Evolutionary conservation across 768 basidiomycete species (phyloP), one percentile per base, ranked within the genome.

Genomic region (Auriculariales sp.): DNA sequence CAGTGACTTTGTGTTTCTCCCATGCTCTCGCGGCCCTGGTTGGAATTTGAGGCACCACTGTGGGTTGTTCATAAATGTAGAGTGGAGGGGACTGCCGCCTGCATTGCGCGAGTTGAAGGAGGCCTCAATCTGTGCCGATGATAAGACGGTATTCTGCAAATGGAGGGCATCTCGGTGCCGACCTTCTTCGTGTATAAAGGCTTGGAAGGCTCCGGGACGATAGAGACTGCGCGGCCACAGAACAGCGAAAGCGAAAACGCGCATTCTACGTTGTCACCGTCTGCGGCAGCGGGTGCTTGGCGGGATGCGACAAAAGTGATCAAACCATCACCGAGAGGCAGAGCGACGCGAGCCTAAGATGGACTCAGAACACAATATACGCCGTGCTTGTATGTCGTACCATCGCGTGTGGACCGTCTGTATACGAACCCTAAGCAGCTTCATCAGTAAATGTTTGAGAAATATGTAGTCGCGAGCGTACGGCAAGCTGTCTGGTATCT

Each of bases 21-120:
- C 52, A 33, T 4, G 34, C n/a, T 7, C 49, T 11, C 17, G 53
- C 10, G 49, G 10, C 22, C 56, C 57, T 3, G 74, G 66, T 48
- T 71, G 66, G 17, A 94, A 64, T 5, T 65, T 71, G 12, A 97
- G 67, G 49, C 73, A 72, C 63, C 88, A 97, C 59, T 95, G 90
- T 0, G 93, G 93, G 59, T 97, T 98, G 46, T 76, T 63, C 79
- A 94, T 84, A 63, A 84, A 95, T 0, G 83, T 81, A 1, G 87
- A 78, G 55, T 79, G 70, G 3, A 77, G 75, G 50, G 79, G 75
- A 58, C 92, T 93, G 1, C 94, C 94, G 0, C 94, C 94, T 0
- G 87, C 75, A 27, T 78, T 88, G 55, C 79, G 79, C 30, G 65
- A 72, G 0, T 79, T 81, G 53, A 94, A 71, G 0, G 67, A 58